phyloP scores from a whole-genome alignment of 2,329 filamentous ascomycete genomes.

The Fusarium chlamydosporum region DNA sequence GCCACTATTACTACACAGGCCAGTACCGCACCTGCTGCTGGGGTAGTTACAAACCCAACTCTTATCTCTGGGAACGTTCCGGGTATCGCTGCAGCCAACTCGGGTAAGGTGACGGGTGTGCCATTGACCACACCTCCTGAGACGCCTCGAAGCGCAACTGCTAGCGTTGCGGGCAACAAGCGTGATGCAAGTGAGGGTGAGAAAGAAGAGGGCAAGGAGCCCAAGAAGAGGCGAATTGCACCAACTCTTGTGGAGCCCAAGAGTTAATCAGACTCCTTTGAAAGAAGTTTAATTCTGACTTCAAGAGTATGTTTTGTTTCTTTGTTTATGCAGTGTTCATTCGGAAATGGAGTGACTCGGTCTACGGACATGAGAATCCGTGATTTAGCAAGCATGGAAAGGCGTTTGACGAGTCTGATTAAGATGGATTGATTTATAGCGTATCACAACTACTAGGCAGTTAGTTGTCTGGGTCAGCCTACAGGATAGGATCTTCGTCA shows the following conservation, averaged over 20 bases:
- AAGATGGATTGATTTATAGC: constrained; percentile 26
- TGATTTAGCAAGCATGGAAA: constrained; percentile 50
- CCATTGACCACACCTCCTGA: constrained; percentile 92
- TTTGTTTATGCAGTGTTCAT: constrained; percentile 21
- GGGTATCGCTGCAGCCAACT: constrained; percentile 80
- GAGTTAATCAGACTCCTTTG: constrained; percentile 7
- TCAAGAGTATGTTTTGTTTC: constrained; percentile 36
- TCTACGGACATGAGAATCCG: constrained; percentile 32
- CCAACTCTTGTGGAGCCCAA: constrained; percentile 70
- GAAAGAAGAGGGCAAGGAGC: constrained; percentile 66
- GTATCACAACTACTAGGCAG: constrained; percentile 9
- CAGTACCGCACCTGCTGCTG: constrained; percentile 62
- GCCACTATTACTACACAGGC: constrained; percentile 79
- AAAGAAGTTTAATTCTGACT: constrained; percentile 9
- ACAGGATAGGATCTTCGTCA: constrained; percentile 10
- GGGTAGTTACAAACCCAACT: constrained; percentile 81
- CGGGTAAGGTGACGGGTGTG: constrained; percentile 72
- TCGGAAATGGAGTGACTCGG: constrained; percentile 21
- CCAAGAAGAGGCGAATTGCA: constrained; percentile 79
- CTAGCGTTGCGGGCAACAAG: constrained; percentile 62
- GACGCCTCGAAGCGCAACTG: constrained; percentile 72
- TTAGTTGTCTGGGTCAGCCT: constrained; percentile 21
- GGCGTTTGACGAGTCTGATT: constrained; percentile 51
- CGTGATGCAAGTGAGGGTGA: constrained; percentile 70
- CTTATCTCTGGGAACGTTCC: constrained; percentile 84